Percentiles rank a stretch among this genome's conserved stretches.
Evolutionary conservation across 352 stramenopile species (phyloP).

Genomic region (Globisporangium carolinianum): DNA sequence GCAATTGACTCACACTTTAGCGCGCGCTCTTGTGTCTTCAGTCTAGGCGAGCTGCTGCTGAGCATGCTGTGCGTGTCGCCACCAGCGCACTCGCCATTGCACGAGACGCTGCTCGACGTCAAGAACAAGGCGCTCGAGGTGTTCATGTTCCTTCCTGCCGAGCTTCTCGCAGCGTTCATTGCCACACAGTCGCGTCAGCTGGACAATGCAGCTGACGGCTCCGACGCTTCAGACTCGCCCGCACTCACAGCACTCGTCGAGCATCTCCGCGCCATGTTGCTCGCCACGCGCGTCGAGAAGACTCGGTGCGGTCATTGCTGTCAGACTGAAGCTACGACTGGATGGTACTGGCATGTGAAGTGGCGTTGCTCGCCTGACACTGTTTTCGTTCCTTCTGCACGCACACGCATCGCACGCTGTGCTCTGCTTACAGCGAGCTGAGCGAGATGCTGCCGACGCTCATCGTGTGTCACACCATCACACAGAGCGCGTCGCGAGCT

Average conservation of each 20-base stretch:
- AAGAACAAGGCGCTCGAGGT: conserved; percentile 64
- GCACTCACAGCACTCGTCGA: conserved; percentile 24
- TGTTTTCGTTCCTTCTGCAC: no score
- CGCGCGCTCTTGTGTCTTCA: conserved; percentile 1
- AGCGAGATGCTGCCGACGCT: conserved; percentile 50
- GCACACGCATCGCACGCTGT: no score
- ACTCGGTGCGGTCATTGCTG: conserved; percentile 20
- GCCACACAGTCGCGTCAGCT: conserved; percentile 13
- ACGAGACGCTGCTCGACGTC: conserved; percentile 28
- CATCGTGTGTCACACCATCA: conserved; percentile 61
- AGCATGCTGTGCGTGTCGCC: conserved; percentile 28
- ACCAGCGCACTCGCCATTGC: conserved; percentile 21
- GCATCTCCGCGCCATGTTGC: conserved; percentile 49
- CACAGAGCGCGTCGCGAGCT: conserved; percentile 18
- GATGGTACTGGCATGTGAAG: no score
- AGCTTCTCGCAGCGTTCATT: conserved; percentile 38
- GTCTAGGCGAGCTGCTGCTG: conserved; percentile 40
- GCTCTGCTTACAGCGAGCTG: conserved; percentile 14
- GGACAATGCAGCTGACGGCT: not conserved
- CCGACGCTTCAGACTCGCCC: not conserved
- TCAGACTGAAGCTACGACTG: not conserved
- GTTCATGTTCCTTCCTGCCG: conserved; percentile 48
- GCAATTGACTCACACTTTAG: no score
- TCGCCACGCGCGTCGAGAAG: conserved; percentile 55
- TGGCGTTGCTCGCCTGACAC: no score